Evolutionary conservation across 495 filamentous ascomycete species (phyloP).

Genomic region (Paragyromitra xinjiangensis): DNA sequence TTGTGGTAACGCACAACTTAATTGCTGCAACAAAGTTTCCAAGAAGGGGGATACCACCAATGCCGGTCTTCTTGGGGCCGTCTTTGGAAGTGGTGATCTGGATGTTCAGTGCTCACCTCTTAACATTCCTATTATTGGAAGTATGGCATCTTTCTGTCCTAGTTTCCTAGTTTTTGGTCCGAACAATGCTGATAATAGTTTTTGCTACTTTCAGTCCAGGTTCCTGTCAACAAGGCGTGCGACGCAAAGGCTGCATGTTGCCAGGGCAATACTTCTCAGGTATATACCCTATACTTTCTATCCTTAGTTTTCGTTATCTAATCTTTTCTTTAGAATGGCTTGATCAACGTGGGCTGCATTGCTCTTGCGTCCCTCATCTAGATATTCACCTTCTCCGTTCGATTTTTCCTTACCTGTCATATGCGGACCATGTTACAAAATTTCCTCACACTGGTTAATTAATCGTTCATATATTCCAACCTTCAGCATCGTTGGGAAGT

Average conservation of each 20-base stretch:
- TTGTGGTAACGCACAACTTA: conserved; percentile 43
- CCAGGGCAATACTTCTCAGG: conserved; percentile 28
- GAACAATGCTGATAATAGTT: not conserved
- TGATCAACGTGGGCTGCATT: conserved; percentile 37
- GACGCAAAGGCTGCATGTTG: conserved; percentile 44
- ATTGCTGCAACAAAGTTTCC: conserved; percentile 50
- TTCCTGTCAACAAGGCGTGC: conserved; percentile 44
- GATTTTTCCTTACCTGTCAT: not conserved
- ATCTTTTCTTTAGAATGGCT: conserved; percentile 21
- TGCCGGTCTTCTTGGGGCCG: conserved; percentile 17
- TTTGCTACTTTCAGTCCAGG: conserved; percentile 8
- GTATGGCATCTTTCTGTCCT: not conserved
- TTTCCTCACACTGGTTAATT: not conserved
- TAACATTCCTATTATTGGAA: conserved; percentile 17
- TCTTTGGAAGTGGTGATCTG: conserved; percentile 37
- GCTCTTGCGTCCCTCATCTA: conserved; percentile 37
- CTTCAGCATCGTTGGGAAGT: not conserved
- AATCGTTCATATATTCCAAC: not conserved
- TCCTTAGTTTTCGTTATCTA: not conserved
- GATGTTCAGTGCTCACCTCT: conserved; percentile 40
- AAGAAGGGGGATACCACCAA: conserved; percentile 47
- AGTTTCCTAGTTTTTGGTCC: not conserved
- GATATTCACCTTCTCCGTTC: not conserved
- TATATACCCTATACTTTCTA: not conserved
- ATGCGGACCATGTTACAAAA: not conserved